Conservation (phyloP, 2,329 filamentous ascomycete species). For the Ilyonectria robusta region DNA sequence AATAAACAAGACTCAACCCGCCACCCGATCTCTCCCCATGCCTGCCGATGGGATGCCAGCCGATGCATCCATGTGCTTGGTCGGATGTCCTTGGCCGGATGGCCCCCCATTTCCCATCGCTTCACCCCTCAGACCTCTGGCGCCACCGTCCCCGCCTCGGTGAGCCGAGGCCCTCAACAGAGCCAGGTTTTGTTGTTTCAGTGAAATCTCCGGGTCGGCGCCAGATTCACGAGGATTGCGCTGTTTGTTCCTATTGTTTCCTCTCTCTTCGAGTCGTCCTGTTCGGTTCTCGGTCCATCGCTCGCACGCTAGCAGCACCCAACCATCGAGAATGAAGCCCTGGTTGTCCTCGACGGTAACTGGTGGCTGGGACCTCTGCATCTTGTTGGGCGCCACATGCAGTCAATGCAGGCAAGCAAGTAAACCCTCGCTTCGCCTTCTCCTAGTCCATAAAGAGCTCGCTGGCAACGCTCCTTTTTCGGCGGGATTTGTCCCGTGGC, state of each 20-base stretch:
- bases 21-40: constrained; percentile 18
- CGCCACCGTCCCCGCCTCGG: constrained; percentile 13
- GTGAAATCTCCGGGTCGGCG: constrained; percentile 8
- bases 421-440: background rate
- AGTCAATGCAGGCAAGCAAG: constrained; percentile 59
- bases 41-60: background rate
- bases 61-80: background rate
- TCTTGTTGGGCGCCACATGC: constrained; percentile 15
- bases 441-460: background rate
- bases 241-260: constrained; percentile 2
- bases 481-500: constrained; percentile 8
- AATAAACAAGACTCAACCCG: background rate
- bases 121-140: constrained; percentile 17
- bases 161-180: constrained; percentile 11
- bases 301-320: constrained; percentile 1
- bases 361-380: constrained; percentile 1
- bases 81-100: background rate
- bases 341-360: background rate
- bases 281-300: background rate
- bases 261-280: background rate
- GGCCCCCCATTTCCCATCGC: constrained; percentile 6
- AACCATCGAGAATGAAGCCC: background rate
- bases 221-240: background rate
- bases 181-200: constrained; percentile 11
- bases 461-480: constrained; percentile 1